A percentile compares a stretch with the other conserved stretches of the same genome.
These are phyloP conservation scores for Sparassis latifolia DNA, from an alignment of 1,284 basidiomycete species.

Conservation along the genomic window DNA sequence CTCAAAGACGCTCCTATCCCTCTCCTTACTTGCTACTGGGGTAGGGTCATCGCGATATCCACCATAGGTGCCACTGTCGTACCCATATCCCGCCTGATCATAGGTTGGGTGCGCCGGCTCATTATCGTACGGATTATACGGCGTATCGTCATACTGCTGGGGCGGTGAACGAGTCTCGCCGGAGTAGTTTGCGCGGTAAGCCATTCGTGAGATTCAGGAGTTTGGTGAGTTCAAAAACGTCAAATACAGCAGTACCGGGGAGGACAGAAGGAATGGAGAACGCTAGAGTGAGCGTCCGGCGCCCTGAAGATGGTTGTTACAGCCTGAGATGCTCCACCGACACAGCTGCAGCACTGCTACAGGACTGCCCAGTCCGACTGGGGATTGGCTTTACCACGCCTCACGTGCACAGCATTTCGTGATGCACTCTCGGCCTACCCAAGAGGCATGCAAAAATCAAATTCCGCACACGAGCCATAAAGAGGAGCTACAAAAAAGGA, in stretches of 20 bases:
- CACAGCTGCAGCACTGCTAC: too few species aligned
- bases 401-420: too few species aligned
- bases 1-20: conserved; percentile 17
- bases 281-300: conserved; percentile 5
- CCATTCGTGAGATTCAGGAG: conserved; percentile 18
- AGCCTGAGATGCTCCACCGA: too few species aligned
- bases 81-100: conserved; percentile 30
- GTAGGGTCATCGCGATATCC: conserved; percentile 38
- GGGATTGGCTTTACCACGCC: too few species aligned
- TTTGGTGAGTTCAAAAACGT: too few species aligned
- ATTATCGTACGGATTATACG: conserved; percentile 44
- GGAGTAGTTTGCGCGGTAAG: conserved; percentile 45
- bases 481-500: too few species aligned
- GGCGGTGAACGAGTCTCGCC: conserved; percentile 29
- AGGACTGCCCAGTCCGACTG: too few species aligned
- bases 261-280: background rate
- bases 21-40: conserved; percentile 14
- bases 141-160: conserved; percentile 32
- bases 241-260: background rate
- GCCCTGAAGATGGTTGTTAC: background rate
- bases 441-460: too few species aligned
- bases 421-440: too few species aligned
- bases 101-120: conserved; percentile 41
- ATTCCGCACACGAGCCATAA: too few species aligned
- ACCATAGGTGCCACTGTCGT: conserved; percentile 33